Evolutionary conservation across 345 rosid species (phyloP), one percentile per base, ranked within the genome.

Genomic region (Hibiscus mutabilis): DNA sequence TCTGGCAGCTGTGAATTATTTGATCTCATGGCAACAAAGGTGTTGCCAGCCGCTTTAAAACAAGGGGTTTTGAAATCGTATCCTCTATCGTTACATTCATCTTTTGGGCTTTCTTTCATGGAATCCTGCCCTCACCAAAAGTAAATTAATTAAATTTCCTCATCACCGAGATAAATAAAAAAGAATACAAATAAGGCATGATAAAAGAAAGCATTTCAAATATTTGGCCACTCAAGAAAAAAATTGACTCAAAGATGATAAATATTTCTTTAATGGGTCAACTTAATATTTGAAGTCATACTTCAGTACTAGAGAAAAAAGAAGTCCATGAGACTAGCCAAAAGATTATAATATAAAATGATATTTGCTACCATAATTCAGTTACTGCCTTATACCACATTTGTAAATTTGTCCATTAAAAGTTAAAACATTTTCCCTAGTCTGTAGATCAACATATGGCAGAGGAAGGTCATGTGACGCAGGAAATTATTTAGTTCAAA

Each of bases 21-120:
- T 79, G 99, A 91, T 58, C 97, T 80, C 62, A 78, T 85, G 75
- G 81, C 89, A 56, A 95, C 93, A 80, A 88, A 91, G 75, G 89
- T 74, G 61, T 49, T 91, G 16, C 89, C 84, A 76, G 82, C 86
- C 69, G 86, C 83, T 81, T 84, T 89, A 61, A 82, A 84, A 75
- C 78, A 71, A 56, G 97, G 97, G 22, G 91, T 90, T 76, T 77
- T 80, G 66, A 80, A 86, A 76, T 71, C 19, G 8, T 49, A 7
- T 49, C 55, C 19, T 49, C 55, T 49, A 16, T 49, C 84, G 70
- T 73, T 80, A 77, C 80, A 77, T 67, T 76, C 86, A 77, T 75
- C 90, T 72, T 68, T 64, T 57, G 75, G 71, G 72, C 73, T 82
- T 60, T 80, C 83, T 78, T 75, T 86, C 74, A 72, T 76, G 33